A percentile compares a stretch with the other conserved stretches of the same genome.
Evolutionary conservation across 2,329 filamentous ascomycete genomes (phyloP).

Genomic region (Chalara sp.): DNA sequence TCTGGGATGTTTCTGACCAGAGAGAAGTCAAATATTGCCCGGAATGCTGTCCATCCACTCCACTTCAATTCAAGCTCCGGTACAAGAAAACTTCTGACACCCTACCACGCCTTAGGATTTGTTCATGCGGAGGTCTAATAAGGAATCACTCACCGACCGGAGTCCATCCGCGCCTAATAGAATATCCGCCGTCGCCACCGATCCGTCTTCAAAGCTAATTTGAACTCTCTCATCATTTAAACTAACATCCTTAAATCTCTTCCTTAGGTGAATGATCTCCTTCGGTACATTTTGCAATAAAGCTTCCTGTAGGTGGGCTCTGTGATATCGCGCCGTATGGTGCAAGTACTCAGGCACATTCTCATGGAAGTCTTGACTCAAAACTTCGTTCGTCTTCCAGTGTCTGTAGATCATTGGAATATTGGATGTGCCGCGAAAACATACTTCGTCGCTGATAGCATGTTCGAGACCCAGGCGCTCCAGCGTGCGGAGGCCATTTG

Average conservation of each 20-base stretch:
- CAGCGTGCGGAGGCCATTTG: slow-evolving; percentile 32
- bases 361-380: slow-evolving; percentile 27
- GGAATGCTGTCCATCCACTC: slow-evolving; percentile 32
- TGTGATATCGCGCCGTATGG: slow-evolving; percentile 29
- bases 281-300: slow-evolving; percentile 26
- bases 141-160: slow-evolving; percentile 24
- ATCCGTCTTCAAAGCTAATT: slow-evolving; percentile 27
- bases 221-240: slow-evolving; percentile 14
- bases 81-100: slow-evolving; percentile 20
- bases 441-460: slow-evolving; percentile 27
- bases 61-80: slow-evolving; percentile 26
- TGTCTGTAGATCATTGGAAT: slow-evolving; percentile 31
- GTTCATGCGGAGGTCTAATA: not conserved
- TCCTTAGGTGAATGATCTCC: slow-evolving; percentile 25
- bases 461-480: slow-evolving; percentile 28
- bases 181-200: slow-evolving; percentile 23
- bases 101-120: slow-evolving; percentile 6
- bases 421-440: slow-evolving; percentile 25
- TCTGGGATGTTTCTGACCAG: slow-evolving; percentile 26
- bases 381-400: slow-evolving; percentile 32
- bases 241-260: slow-evolving; percentile 19
- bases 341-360: slow-evolving; percentile 26
- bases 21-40: slow-evolving; percentile 29
- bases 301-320: slow-evolving; percentile 29
- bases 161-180: slow-evolving; percentile 31